Conservation (phyloP, 2,329 filamentous ascomycete genomes). For the Pseudogymnoascus sp. region DNA sequence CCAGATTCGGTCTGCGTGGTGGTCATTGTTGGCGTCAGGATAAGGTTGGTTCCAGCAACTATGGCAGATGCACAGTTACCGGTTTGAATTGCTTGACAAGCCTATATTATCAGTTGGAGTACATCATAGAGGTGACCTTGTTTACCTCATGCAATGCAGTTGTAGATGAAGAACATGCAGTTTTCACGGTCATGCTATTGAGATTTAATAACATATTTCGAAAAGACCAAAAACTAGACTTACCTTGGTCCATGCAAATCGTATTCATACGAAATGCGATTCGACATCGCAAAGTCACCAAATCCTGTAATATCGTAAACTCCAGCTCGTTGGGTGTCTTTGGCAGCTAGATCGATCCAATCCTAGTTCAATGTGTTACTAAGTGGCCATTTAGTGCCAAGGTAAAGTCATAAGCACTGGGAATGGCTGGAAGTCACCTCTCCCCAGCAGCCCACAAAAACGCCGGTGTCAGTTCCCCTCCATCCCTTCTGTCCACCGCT, state of each 20-base stretch:
- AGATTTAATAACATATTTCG: not conserved
- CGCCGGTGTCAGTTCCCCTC: not conserved
- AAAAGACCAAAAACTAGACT: not conserved
- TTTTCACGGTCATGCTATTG: not conserved
- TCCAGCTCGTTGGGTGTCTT: conserved; percentile 26
- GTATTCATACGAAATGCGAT: not conserved
- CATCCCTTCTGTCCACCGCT: conserved; percentile 16
- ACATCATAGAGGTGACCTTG: not conserved
- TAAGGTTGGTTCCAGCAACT: conserved; percentile 12
- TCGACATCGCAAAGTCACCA: not conserved
- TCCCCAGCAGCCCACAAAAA: not conserved
- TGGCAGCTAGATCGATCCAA: conserved; percentile 11
- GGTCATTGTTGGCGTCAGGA: conserved; percentile 16
- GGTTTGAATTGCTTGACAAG: conserved; percentile 22
- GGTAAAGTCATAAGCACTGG: not conserved
- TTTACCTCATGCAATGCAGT: not conserved
- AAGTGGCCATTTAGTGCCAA: not conserved
- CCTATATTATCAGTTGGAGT: not conserved
- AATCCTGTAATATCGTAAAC: not conserved
- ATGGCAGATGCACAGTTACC: conserved; percentile 40
- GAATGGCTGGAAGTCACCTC: not conserved
- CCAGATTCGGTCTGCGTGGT: conserved; percentile 23
- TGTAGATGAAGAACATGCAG: not conserved
- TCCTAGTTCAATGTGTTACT: not conserved
- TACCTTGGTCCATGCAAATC: not conserved